Evolutionary conservation across 2,329 filamentous ascomycete species (phyloP), one percentile per base, ranked within the genome.

Genomic region (Rhynchosporium graminicola): DNA sequence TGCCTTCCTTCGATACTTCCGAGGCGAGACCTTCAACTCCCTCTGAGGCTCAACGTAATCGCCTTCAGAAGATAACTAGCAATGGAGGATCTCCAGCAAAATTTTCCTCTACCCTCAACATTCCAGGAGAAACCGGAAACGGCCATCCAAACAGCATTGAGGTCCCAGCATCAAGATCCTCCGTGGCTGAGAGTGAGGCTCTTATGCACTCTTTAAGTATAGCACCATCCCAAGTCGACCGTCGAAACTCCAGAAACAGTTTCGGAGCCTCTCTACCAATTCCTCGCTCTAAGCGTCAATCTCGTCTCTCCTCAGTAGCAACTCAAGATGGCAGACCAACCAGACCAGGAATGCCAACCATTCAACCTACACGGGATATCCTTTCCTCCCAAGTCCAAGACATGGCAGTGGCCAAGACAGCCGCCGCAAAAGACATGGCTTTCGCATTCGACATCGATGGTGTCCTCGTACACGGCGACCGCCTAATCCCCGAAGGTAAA

Each of bases 391-490:
- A 90, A 76, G 80, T 90, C 26, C 89, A 92, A 77, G 84, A 87
- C 66, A 79, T 91, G 67, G 80, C 83, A 69, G 76, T 82, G 61
- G 83, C 87, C 69, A 90, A 89, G 78, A 88, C 89, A 15, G 77
- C 77, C 36, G 82, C 83, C 62, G 88, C 87, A 63, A 91, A 91
- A 82, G 87, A 91, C 78, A 91, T 92, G 87, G 87, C 87, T 6
- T 92, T 92, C 68, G 89, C 87, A 71, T 93, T 92, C 67, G 90
- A 92, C 74, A 87, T 88, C 65, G 86, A 92, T 70, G 89, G 88
- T 79, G 88, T 92, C 63, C 80, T 91, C 29, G 88, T 90, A 61
- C 88, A 90, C 76, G 87, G 87, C 71, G 87, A 88, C 76, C 80
- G 87, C 62, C 77, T 89, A 63, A 90, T 91, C 66, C 86, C 86